Evolutionary conservation across 192 early-diverging fungal species (phyloP).

Genomic region (Gryganskiella cystojenkinii): DNA sequence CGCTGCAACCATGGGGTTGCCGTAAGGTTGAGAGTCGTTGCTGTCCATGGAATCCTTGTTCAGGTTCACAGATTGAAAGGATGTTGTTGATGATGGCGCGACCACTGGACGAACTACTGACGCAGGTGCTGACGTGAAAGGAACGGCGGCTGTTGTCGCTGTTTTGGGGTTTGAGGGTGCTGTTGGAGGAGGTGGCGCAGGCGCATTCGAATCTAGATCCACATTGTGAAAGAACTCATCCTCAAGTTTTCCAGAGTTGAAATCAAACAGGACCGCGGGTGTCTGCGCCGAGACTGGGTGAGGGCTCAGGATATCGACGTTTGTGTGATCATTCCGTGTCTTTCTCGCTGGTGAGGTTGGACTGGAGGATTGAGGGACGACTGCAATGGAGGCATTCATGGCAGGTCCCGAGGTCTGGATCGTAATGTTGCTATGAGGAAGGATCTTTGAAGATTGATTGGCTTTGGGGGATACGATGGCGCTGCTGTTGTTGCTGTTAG

Average conservation of each 20-base stretch:
- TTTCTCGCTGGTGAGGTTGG: slow-evolving; percentile 36
- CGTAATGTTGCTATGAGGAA: slow-evolving; percentile 14
- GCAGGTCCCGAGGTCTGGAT: slow-evolving; percentile 19
- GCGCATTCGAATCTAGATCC: slow-evolving; percentile 9
- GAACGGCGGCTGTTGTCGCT: slow-evolving; percentile 8
- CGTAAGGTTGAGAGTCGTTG: slow-evolving; percentile 21
- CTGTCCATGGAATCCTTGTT: slow-evolving; percentile 6
- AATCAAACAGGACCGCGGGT: slow-evolving; percentile 51
- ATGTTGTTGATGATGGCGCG: background rate
- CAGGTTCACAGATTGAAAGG: background rate
- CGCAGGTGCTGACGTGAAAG: too few relatives aligned
- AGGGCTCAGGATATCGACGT: slow-evolving; percentile 45
- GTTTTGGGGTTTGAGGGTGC: too few relatives aligned
- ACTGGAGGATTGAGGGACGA: slow-evolving; percentile 10
- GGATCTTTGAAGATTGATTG: slow-evolving; percentile 7
- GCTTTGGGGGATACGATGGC: slow-evolving; percentile 3
- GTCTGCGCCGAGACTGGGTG: slow-evolving; percentile 34
- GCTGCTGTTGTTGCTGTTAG: slow-evolving; percentile 1
- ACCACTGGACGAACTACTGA: too few relatives aligned
- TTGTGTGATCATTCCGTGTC: slow-evolving; percentile 41
- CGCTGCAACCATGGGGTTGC: slow-evolving; percentile 62
- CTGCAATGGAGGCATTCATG: slow-evolving; percentile 15
- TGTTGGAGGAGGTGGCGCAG: too few relatives aligned
- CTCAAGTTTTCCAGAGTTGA: slow-evolving; percentile 57
- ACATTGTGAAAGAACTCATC: slow-evolving; percentile 61